Evolutionary conservation across 1,139 yeast genomes (phyloP), one percentile per base, ranked within the genome.

Genomic region (Magnusiomyces ingens): DNA sequence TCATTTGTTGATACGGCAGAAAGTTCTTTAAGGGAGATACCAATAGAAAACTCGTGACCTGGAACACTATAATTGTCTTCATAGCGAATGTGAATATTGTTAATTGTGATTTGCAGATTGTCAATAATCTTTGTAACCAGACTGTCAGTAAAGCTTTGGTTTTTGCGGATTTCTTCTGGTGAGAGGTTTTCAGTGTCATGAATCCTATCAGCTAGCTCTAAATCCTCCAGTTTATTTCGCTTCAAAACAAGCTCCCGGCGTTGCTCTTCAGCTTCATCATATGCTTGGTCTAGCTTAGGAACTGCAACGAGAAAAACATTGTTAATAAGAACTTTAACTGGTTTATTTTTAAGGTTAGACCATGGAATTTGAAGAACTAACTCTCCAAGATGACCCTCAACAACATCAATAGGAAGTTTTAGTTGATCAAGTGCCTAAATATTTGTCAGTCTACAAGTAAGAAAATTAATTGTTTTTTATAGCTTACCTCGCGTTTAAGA

Each of bases 311-410:
- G 67, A 64, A 84, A 90, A 11, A 90, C 93, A 67, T 93, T 94
- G 62, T 93, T 93, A 58, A 94, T 86, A n/a, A 81, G 75, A 15
- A 94, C 80, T 68, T 87, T 87, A 12, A 93, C 99, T 0, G 99
- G 99, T 64, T 91, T 88, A 29, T 88, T 84, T 64, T 91, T 91
- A 59, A 94, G 74, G 65, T 90, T 93, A 0, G 98, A 85, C 98
- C 99, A 94, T 0, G 99, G 99, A 44, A 94, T 93, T 65, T 87
- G 96, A 55, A 94, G 73, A 0, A 95, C 86, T 60, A 94, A 75
- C 59, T 86, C 90, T 1, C 98, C 99, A 56, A 94, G 69, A 64
- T 89, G 91, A 40, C 99, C 99, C 67, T 86, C 88, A 58, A 81
- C 79, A n/a, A 94, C 94, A 67, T 90, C 89, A 43, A 93, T 73